These are phyloP conservation scores for Cicer pinnatifidum DNA, from an alignment of 306 rosid species.

Conservation along the genomic window DNA sequence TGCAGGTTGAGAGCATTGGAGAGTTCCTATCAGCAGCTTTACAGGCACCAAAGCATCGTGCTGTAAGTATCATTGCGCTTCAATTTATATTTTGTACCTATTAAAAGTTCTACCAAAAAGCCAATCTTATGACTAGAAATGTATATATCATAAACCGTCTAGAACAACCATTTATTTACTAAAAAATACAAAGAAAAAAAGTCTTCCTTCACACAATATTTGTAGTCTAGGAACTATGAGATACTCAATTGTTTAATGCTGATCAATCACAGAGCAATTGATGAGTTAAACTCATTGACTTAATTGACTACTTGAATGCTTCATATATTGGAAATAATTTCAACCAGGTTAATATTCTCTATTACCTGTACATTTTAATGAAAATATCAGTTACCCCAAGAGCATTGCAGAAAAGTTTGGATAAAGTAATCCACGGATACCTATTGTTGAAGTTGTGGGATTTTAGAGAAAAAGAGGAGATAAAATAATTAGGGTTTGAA, in stretches of 20 bases:
- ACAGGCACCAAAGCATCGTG: slow-evolving; percentile 81
- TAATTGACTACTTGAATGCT: slow-evolving; percentile 16
- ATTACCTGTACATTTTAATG: slow-evolving; percentile 16
- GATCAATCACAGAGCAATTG: slow-evolving; percentile 5
- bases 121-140: slow-evolving; percentile 17
- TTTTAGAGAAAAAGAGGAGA: too few species aligned
- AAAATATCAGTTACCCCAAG: background rate
- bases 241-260: background rate
- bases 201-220: slow-evolving; percentile 1
- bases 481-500: too few species aligned
- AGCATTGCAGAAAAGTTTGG: slow-evolving; percentile 20
- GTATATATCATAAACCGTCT: background rate
- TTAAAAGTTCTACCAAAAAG: slow-evolving; percentile 27
- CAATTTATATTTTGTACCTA: slow-evolving; percentile 3
- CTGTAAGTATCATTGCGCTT: slow-evolving; percentile 62
- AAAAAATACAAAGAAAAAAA: background rate
- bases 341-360: slow-evolving; percentile 13
- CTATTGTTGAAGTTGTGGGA: too few species aligned
- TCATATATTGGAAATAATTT: slow-evolving; percentile 19
- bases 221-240: slow-evolving; percentile 19
- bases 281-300: slow-evolving; percentile 1
- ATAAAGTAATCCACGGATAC: background rate
- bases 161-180: slow-evolving; percentile 9
- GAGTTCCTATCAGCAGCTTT: slow-evolving; percentile 91
- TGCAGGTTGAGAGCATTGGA: slow-evolving; percentile 94